phyloP scores from a whole-genome alignment of 495 filamentous ascomycete species.

The Usnea hakonensis region DNA sequence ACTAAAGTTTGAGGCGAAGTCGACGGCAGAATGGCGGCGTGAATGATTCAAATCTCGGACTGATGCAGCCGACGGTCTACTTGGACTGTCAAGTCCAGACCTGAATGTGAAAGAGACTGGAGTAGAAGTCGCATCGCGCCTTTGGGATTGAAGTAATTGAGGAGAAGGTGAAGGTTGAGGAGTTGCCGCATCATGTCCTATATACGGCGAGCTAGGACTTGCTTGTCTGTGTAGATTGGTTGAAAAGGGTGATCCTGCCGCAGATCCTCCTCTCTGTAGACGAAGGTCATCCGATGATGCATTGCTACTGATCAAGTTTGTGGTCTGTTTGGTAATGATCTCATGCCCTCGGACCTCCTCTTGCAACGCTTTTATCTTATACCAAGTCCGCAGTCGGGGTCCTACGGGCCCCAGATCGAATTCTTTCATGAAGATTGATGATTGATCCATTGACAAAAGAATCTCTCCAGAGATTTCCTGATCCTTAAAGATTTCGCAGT shows the following conservation, averaged over 20 bases:
- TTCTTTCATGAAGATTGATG: slow-evolving; percentile 85
- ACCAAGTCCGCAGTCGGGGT: slow-evolving; percentile 84
- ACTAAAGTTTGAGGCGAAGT: slow-evolving; percentile 38
- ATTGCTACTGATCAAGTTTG: slow-evolving; percentile 26
- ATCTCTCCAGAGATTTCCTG: slow-evolving; percentile 96
- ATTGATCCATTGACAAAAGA: slow-evolving; percentile 87
- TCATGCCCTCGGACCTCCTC: slow-evolving; percentile 58
- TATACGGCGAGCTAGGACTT: slow-evolving; percentile 5
- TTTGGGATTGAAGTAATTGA: slow-evolving; percentile 14
- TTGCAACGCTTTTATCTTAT: slow-evolving; percentile 82
- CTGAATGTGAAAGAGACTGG: slow-evolving; percentile 38
- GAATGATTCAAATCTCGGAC: slow-evolving; percentile 76
- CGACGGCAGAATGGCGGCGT: slow-evolving; percentile 80
- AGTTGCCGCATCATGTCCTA: slow-evolving; percentile 14
- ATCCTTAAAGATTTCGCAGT: slow-evolving; percentile 89
- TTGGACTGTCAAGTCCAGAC: slow-evolving; percentile 48
- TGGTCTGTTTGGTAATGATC: slow-evolving; percentile 20
- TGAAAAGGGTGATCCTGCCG: slow-evolving; percentile 26
- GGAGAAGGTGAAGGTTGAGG: slow-evolving; percentile 19
- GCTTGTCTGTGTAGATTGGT: slow-evolving; percentile 30
- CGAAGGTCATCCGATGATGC: slow-evolving; percentile 36
- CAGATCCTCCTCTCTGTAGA: slow-evolving; percentile 32
- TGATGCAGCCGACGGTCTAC: slow-evolving; percentile 68
- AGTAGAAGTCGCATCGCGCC: slow-evolving; percentile 20
- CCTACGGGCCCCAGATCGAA: slow-evolving; percentile 91